Conservation (phyloP, 2,329 filamentous ascomycete genomes). For the Talaromyces sp. region DNA sequence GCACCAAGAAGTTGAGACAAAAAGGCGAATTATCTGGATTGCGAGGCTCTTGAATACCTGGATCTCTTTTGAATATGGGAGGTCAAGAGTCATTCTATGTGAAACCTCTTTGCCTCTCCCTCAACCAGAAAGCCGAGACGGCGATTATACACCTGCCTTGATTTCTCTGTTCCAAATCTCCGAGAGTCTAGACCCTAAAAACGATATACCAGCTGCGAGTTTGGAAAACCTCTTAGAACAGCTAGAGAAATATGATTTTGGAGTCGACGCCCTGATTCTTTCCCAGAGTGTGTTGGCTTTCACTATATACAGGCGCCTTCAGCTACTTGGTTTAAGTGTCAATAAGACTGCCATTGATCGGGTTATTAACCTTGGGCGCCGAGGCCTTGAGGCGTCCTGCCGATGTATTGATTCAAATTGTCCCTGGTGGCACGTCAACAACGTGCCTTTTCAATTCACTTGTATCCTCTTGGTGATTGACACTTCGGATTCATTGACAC, state of each 20-base stretch:
- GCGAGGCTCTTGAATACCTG: conserved; percentile 15
- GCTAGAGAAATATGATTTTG: conserved; percentile 1
- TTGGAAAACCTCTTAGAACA: conserved; percentile 8
- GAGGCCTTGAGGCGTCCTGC: conserved; percentile 9
- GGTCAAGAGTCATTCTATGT: conserved; percentile 12
- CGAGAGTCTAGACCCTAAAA: conserved; percentile 11
- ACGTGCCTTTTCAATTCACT: conserved; percentile 11
- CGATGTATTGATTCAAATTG: conserved; percentile 4
- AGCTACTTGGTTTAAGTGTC: conserved; percentile 9
- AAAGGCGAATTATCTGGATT: conserved; percentile 14
- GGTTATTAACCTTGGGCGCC: conserved; percentile 8
- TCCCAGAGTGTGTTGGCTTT: conserved; percentile 13
- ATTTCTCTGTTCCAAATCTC: conserved; percentile 13
- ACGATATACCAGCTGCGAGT: conserved; percentile 2
- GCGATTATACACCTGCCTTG: conserved; percentile 11
- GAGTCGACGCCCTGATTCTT: conserved; percentile 10
- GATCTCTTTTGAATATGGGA: conserved; percentile 17
- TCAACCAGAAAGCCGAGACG: not conserved
- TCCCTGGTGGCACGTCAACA: conserved; percentile 16
- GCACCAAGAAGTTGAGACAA: not conserved
- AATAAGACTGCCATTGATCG: conserved; percentile 5
- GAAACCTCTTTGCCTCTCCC: conserved; percentile 10
- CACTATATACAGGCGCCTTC: conserved; percentile 14
- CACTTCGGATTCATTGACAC: not conserved
- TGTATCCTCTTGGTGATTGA: conserved; percentile 4